Percentiles rank a stretch among this genome's conserved stretches.
phyloP scores from a whole-genome alignment of 176 grass and related monocot species.

The Alloteropsis semialata region DNA sequence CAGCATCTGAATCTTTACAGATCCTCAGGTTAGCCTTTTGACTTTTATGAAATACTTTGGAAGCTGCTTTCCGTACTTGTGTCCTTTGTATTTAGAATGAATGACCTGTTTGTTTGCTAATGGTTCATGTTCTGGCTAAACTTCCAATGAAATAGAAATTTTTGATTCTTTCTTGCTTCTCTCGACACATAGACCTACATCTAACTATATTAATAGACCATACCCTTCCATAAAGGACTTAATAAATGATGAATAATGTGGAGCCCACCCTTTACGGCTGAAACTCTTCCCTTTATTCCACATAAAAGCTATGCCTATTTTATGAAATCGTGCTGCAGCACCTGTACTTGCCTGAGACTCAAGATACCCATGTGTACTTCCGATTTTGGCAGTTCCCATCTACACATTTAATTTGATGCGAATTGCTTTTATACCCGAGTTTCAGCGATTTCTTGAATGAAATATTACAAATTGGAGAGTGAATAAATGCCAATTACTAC shows the following conservation, averaged over 20 bases:
- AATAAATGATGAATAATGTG: neutral
- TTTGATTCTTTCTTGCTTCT: neutral
- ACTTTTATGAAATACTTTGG: conserved; percentile 11
- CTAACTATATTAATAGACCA: neutral
- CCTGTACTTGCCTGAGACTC: neutral
- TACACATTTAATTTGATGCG: neutral
- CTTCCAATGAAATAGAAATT: neutral
- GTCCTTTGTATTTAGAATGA: neutral
- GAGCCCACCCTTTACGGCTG: neutral
- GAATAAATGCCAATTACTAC: neutral
- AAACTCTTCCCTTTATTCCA: neutral
- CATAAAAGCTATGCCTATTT: conserved; percentile 1
- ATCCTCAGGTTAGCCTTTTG: conserved; percentile 74
- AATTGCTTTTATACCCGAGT: neutral
- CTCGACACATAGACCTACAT: neutral
- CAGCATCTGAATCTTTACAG: conserved; percentile 50
- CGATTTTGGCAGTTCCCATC: neutral
- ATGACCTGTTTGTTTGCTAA: conserved; percentile 12
- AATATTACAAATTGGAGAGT: neutral
- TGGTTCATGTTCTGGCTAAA: neutral
- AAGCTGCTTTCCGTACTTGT: neutral
- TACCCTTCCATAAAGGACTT: neutral
- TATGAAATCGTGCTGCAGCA: neutral
- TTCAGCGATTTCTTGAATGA: conserved; percentile 8
- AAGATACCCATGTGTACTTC: neutral